Conservation (phyloP, 2,329 filamentous ascomycete genomes). For the Colletotrichum sp. region DNA sequence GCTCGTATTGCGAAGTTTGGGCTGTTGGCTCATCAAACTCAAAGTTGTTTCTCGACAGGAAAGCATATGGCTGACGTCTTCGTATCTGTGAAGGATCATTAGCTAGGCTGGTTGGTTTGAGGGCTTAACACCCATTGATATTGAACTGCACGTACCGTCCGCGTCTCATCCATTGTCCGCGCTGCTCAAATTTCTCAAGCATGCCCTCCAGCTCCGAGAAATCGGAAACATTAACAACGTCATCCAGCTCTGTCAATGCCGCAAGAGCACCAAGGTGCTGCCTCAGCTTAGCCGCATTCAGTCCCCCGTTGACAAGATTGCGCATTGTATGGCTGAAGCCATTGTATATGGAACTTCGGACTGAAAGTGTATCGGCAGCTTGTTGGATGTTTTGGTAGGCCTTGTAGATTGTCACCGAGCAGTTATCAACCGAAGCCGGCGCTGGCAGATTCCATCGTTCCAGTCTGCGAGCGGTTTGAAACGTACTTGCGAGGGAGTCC, state of each 20-base stretch:
- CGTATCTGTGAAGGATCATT: constrained; percentile 56
- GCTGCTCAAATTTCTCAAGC: constrained; percentile 67
- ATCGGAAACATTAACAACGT: constrained; percentile 69
- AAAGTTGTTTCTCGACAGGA: constrained; percentile 85
- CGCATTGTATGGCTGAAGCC: constrained; percentile 67
- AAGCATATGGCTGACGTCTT: constrained; percentile 80
- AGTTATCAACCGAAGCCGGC: constrained; percentile 65
- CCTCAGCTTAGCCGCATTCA: constrained; percentile 58
- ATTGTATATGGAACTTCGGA: constrained; percentile 65
- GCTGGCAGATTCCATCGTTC: constrained; percentile 92
- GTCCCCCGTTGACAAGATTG: constrained; percentile 53
- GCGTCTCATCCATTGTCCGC: constrained; percentile 81
- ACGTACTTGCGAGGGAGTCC: constrained; percentile 71
- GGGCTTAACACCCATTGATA: background rate
- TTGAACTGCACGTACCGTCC: constrained; percentile 64
- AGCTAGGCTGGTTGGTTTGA: background rate
- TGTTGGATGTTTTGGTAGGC: constrained; percentile 81
- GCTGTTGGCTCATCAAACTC: constrained; percentile 76
- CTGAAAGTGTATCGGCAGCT: constrained; percentile 59
- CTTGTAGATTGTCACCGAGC: constrained; percentile 76
- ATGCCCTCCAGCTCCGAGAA: constrained; percentile 65
- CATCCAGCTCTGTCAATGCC: constrained; percentile 80
- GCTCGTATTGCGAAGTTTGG: constrained; percentile 64
- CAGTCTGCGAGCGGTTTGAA: constrained; percentile 80
- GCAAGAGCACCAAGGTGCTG: constrained; percentile 69